phyloP scores from a whole-genome alignment of 2,329 filamentous ascomycete species.

The Chalara sp. region DNA sequence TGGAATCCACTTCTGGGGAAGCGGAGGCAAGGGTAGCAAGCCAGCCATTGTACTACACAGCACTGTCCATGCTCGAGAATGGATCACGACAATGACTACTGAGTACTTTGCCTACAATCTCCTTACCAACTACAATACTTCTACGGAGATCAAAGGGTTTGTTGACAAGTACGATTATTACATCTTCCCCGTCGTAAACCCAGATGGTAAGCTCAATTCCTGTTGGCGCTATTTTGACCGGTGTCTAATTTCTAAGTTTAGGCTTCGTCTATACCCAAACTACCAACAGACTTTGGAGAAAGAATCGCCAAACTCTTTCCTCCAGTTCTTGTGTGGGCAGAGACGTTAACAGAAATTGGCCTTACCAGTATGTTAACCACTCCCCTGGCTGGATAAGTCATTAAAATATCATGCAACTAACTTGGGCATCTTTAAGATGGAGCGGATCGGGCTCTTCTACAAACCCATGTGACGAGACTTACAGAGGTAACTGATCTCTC shows the following conservation, averaged over 20 bases:
- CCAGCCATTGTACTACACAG: slow-evolving; percentile 50
- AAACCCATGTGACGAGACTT: slow-evolving; percentile 44
- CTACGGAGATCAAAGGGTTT: slow-evolving; percentile 34
- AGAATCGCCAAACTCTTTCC: slow-evolving; percentile 42
- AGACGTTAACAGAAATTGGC: slow-evolving; percentile 56
- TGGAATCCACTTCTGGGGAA: slow-evolving; percentile 48
- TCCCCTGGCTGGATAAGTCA: no score
- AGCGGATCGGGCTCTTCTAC: slow-evolving; percentile 40
- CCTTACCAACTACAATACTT: slow-evolving; percentile 36
- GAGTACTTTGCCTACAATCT: slow-evolving; percentile 48
- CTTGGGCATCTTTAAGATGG: slow-evolving; percentile 30
- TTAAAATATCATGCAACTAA: no score
- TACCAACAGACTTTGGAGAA: slow-evolving; percentile 53
- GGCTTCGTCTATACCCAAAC: slow-evolving; percentile 54
- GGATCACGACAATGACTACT: slow-evolving; percentile 46
- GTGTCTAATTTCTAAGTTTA: slow-evolving; percentile 14
- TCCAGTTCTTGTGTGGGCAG: slow-evolving; percentile 37
- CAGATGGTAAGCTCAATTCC: slow-evolving; percentile 39
- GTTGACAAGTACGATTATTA: slow-evolving; percentile 61
- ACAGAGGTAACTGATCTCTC: slow-evolving; percentile 24
- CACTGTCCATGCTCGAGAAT: slow-evolving; percentile 54
- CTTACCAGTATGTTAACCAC: slow-evolving; percentile 22
- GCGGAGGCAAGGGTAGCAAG: slow-evolving; percentile 34
- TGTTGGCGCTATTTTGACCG: not conserved
- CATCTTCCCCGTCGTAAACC: slow-evolving; percentile 56